phyloP scores from a whole-genome alignment of 164 flowering plant genomes.

The Amborella trichopoda region DNA sequence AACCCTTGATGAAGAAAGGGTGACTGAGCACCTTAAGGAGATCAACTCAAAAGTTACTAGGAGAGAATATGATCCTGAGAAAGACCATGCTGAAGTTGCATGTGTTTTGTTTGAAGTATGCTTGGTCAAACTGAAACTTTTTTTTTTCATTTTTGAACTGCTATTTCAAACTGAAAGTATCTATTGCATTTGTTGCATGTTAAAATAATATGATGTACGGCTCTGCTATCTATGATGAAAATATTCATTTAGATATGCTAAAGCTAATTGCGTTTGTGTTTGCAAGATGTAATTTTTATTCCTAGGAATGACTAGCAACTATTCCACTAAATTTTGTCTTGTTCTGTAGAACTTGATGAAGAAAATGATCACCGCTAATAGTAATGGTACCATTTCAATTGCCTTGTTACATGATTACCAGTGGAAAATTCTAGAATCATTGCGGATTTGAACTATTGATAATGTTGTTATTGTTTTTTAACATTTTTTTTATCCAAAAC shows the following conservation, averaged over 20 bases:
- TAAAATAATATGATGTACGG: background rate
- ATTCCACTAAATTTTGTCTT: too few species aligned
- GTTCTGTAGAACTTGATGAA: too few species aligned
- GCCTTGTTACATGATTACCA: too few species aligned
- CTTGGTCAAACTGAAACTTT: background rate
- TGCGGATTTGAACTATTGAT: too few species aligned
- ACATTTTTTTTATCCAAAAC: too few species aligned
- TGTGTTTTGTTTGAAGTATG: constrained; percentile 81
- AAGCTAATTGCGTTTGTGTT: background rate
- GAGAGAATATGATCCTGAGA: constrained; percentile 31
- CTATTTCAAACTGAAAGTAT: background rate
- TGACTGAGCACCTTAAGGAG: constrained; percentile 47
- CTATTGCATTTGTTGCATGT: background rate
- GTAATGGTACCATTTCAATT: too few species aligned
- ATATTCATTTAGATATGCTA: background rate
- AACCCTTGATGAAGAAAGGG: constrained; percentile 79
- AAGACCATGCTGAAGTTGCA: constrained; percentile 57
- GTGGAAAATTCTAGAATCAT: too few species aligned
- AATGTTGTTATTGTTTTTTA: too few species aligned
- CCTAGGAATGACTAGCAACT: background rate
- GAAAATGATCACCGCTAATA: too few species aligned
- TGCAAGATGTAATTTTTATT: background rate
- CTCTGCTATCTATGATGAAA: background rate
- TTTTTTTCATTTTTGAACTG: background rate
- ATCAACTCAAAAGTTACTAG: constrained; percentile 37